Conservation (phyloP, 108 stramenopile genomes). For the Nitzschia palea region DNA sequence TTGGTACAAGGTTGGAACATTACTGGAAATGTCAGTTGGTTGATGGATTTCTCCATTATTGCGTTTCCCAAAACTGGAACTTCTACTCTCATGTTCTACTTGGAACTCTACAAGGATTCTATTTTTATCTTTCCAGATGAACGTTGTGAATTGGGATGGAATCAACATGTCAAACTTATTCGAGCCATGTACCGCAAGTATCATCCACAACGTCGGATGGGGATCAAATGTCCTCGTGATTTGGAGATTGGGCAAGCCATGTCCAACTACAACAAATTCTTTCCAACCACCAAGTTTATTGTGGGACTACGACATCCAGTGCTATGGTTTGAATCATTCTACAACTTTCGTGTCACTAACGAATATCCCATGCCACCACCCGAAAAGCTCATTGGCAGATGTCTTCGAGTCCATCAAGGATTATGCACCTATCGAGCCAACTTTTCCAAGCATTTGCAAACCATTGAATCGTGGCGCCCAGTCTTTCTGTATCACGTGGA, state of each 20-base stretch:
- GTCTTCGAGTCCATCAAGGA: conserved; percentile 26
- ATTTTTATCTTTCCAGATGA: conserved; percentile 43
- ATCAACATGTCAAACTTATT: conserved; percentile 39
- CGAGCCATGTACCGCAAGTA: conserved; percentile 32
- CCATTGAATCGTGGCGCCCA: conserved; percentile 17
- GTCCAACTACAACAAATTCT: conserved; percentile 34
- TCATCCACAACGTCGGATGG: conserved; percentile 14
- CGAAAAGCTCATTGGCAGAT: conserved; percentile 37
- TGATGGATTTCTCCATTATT: conserved; percentile 77
- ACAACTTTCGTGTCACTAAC: conserved; percentile 73
- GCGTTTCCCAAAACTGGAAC: conserved; percentile 84
- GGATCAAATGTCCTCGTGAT: conserved; percentile 57
- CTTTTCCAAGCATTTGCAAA: conserved; percentile 43
- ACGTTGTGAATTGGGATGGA: conserved; percentile 49
- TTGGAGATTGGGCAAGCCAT: conserved; percentile 39
- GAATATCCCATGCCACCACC: conserved; percentile 46
- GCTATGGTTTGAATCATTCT: conserved; percentile 73
- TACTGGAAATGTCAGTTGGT: conserved; percentile 37
- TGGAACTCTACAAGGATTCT: conserved; percentile 29
- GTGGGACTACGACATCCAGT: conserved; percentile 76
- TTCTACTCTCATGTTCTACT: conserved; percentile 59
- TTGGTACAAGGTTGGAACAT: conserved; percentile 43
- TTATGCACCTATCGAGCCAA: conserved; percentile 69
- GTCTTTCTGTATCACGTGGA: conserved; percentile 50
- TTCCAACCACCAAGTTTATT: conserved; percentile 66